A percentile compares a stretch with the other conserved stretches of the same genome.
These are phyloP conservation scores for Ceratobasidium sp. DNA, from an alignment of 1,284 basidiomycete species.

Conservation along the genomic window DNA sequence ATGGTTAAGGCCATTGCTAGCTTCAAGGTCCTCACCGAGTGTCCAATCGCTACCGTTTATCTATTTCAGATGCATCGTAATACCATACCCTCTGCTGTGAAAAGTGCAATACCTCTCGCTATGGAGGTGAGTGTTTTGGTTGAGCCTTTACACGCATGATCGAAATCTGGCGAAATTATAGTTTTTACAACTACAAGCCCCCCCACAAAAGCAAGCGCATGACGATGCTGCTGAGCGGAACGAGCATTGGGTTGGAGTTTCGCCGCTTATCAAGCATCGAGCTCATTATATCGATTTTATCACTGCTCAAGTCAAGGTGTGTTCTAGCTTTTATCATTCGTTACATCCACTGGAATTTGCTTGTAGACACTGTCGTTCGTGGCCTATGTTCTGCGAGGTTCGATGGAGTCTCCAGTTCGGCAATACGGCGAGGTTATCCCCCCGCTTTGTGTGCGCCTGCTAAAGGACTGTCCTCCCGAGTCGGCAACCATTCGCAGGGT, in stretches of 20 bases:
- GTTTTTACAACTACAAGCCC: slow-evolving; percentile 81
- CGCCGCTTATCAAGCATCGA: slow-evolving; percentile 78
- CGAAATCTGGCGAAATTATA: slow-evolving; percentile 52
- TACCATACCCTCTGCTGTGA: slow-evolving; percentile 76
- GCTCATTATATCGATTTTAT: slow-evolving; percentile 90
- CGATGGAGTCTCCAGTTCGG: slow-evolving; percentile 73
- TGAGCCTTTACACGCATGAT: not conserved
- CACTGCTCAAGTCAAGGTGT: slow-evolving; percentile 91
- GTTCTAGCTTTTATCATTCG: slow-evolving; percentile 34
- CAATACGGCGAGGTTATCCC: slow-evolving; percentile 87
- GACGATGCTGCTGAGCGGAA: slow-evolving; percentile 82
- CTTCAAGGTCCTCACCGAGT: slow-evolving; percentile 96
- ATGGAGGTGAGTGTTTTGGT: slow-evolving; percentile 67
- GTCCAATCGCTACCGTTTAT: slow-evolving; percentile 93
- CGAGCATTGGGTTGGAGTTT: slow-evolving; percentile 88
- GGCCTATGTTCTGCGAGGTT: slow-evolving; percentile 85
- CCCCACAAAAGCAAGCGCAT: slow-evolving; percentile 87
- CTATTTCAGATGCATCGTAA: slow-evolving; percentile 87
- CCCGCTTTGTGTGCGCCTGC: slow-evolving; percentile 82
- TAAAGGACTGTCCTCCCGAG: slow-evolving; percentile 94
- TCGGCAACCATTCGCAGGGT: slow-evolving; percentile 86
- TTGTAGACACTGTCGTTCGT: slow-evolving; percentile 93
- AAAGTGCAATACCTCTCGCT: slow-evolving; percentile 79
- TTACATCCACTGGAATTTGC: slow-evolving; percentile 17
- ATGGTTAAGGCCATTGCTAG: slow-evolving; percentile 81